Evolutionary conservation across 352 stramenopile species (phyloP), one percentile per base, ranked within the genome.

Genomic region (Globisporangium orthogonon): DNA sequence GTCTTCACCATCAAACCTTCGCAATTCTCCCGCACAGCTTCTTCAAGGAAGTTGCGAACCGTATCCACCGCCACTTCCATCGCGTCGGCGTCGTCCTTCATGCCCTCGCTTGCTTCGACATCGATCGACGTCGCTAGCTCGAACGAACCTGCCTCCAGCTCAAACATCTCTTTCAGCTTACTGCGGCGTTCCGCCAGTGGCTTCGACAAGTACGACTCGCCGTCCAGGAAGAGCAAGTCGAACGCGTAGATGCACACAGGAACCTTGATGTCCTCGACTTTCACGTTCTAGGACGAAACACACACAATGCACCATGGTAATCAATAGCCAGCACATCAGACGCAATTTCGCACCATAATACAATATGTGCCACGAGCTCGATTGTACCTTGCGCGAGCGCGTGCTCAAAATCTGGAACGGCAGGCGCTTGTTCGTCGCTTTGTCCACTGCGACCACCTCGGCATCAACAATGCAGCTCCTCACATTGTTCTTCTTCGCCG

Each of bases 1-100:
- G 97, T 99, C 74, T 99, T 99, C n/a, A 99, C 96, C 97, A 99
- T 99, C 30, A 99, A 78, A 15, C 98, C 95, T 70, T 98, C 95
- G 61, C 92, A 98, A 51, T 97, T 94, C 50, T 94, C 87, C 29
- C 94, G 91, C 46, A 98, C 88, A 11, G 95, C 89, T 48, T 91
- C 78, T 60, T 99, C 95, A 11, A 99, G 69, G 70, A 99, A 99
- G 23, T 89, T 87, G 39, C 78, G 82, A n/a, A 95, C 77, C 35
- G 75, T 87, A 14, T 89, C 74, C 0, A 94, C 81, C 3, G 77
- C 78, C 49, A 80, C 71, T 67, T 95, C 81, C 82, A 89, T 98
- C 28, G 89, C 69, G 91, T 97, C 58, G 56, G 72, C 43, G 63
- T 94, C 70, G 69, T 98, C 71, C 86, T 81, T 78, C 30, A 89